Conservation (phyloP, 352 stramenopile genomes). For the Stephanocyclus meneghinianus region DNA sequence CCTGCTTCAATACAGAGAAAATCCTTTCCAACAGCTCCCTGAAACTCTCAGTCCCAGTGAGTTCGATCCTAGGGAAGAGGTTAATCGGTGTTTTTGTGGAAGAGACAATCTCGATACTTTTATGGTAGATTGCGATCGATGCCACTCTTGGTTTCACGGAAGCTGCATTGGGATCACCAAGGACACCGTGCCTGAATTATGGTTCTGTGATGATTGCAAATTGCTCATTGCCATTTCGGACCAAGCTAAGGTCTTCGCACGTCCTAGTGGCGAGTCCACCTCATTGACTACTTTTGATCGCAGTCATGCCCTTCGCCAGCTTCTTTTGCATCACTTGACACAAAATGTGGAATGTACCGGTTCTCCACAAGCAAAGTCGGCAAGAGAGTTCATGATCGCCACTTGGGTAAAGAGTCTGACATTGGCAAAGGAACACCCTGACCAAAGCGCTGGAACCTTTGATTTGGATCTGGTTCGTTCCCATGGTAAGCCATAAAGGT, state of each 20-base stretch:
- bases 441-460: conserved; percentile 30
- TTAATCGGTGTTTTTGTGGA: conserved; percentile 74
- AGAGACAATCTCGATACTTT: conserved; percentile 61
- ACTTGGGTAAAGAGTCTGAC: conserved; percentile 64
- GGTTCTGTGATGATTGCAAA: conserved; percentile 80
- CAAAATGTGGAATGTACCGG: conserved; percentile 27
- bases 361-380: conserved; percentile 36
- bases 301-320: conserved; percentile 62
- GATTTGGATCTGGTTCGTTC: conserved; percentile 48
- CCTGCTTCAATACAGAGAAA: conserved; percentile 52
- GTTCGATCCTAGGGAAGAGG: conserved; percentile 42
- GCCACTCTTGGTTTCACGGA: conserved; percentile 74
- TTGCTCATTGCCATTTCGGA: conserved; percentile 60
- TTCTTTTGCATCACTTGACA: conserved; percentile 60
- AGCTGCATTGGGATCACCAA: conserved; percentile 74
- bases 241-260: conserved; percentile 56
- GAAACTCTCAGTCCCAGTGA: conserved; percentile 31
- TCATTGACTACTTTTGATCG: conserved; percentile 48
- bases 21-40: conserved; percentile 45
- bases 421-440: conserved; percentile 20
- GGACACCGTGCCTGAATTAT: conserved; percentile 68
- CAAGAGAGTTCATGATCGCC: conserved; percentile 58
- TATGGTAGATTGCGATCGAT: conserved; percentile 79
- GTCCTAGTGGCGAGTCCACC: conserved; percentile 9
- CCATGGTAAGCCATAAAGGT: conserved; percentile 13